Evolutionary conservation across 1,284 basidiomycete genomes (phyloP).

Genomic region (Pseudozyma tsukubaensis): DNA sequence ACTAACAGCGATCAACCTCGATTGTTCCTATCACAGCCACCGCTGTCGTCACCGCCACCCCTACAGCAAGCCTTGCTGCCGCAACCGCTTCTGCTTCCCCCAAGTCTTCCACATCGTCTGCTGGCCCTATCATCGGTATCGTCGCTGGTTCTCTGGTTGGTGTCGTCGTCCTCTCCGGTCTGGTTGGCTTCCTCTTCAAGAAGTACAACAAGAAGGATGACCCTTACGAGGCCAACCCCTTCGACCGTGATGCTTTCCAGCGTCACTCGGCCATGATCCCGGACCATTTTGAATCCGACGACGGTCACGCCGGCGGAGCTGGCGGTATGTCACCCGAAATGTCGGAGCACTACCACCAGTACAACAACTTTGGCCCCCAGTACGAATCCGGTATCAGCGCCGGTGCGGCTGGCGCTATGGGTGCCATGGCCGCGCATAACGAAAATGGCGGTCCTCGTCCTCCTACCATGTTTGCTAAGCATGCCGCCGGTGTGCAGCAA

Average conservation of each 20-base stretch:
- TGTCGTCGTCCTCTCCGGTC: slow-evolving; percentile 65
- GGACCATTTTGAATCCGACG: slow-evolving; percentile 61
- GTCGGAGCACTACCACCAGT: slow-evolving; percentile 54
- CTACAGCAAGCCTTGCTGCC: slow-evolving; percentile 17
- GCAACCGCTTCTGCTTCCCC: slow-evolving; percentile 31
- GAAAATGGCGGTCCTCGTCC: slow-evolving; percentile 65
- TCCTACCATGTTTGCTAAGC: slow-evolving; percentile 67
- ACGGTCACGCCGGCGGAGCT: slow-evolving; percentile 36
- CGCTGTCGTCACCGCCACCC: slow-evolving; percentile 45
- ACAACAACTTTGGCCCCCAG: slow-evolving; percentile 41
- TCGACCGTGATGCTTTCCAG: slow-evolving; percentile 67
- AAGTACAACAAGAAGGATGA: slow-evolving; percentile 61
- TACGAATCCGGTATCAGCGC: slow-evolving; percentile 47
- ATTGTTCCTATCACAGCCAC: slow-evolving; percentile 44
- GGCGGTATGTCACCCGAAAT: slow-evolving; percentile 44
- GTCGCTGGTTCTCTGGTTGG: slow-evolving; percentile 68
- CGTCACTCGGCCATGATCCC: slow-evolving; percentile 67
- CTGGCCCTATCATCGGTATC: slow-evolving; percentile 68
- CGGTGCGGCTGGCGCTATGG: slow-evolving; percentile 48
- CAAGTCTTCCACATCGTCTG: slow-evolving; percentile 35
- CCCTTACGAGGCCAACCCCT: slow-evolving; percentile 66
- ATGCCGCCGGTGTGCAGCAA: slow-evolving; percentile 53
- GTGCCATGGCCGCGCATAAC: slow-evolving; percentile 55
- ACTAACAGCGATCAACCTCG: slow-evolving; percentile 22
- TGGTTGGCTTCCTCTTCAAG: slow-evolving; percentile 66